Conservation (phyloP, 116 monocot species). For the Trichopus zeylanicus region DNA sequence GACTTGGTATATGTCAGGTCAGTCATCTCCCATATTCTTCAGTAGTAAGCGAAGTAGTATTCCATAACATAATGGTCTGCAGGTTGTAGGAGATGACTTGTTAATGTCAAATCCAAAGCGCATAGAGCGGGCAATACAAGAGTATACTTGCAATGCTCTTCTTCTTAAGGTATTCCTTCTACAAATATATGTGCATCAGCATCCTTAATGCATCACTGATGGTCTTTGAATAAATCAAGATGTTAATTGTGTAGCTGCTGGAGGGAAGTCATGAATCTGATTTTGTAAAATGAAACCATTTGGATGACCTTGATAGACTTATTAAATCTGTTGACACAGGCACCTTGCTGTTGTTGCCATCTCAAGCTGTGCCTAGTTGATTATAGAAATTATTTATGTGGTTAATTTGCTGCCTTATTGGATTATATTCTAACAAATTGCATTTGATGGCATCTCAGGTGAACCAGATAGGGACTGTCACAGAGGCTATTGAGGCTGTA, state of each 20-base stretch:
- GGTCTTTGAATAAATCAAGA: no score
- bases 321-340: no score
- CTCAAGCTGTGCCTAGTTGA: no score
- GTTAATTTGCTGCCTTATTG: background rate
- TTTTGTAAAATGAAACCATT: no score
- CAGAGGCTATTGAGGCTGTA: slow-evolving; percentile 91
- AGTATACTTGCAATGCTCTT: slow-evolving; percentile 87
- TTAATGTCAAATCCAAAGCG: slow-evolving; percentile 89
- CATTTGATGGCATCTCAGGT: background rate
- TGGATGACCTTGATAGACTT: no score
- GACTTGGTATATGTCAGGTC: slow-evolving; percentile 86
- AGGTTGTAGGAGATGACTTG: slow-evolving; percentile 94
- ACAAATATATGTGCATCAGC: background rate
- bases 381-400: background rate
- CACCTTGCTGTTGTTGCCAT: no score
- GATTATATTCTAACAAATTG: background rate
- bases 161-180: slow-evolving; percentile 83
- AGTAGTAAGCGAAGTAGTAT: slow-evolving; percentile 2
- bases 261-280: no score
- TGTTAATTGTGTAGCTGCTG: no score
- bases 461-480: slow-evolving; percentile 85
- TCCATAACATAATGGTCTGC: slow-evolving; percentile 17
- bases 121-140: slow-evolving; percentile 69
- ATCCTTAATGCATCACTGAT: no score
- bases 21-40: slow-evolving; percentile 6